Percentiles rank a stretch among this genome's conserved stretches.
These are phyloP conservation scores for Coemansia aciculifera DNA, from an alignment of 192 early-diverging fungal species.

Conservation along the genomic window DNA sequence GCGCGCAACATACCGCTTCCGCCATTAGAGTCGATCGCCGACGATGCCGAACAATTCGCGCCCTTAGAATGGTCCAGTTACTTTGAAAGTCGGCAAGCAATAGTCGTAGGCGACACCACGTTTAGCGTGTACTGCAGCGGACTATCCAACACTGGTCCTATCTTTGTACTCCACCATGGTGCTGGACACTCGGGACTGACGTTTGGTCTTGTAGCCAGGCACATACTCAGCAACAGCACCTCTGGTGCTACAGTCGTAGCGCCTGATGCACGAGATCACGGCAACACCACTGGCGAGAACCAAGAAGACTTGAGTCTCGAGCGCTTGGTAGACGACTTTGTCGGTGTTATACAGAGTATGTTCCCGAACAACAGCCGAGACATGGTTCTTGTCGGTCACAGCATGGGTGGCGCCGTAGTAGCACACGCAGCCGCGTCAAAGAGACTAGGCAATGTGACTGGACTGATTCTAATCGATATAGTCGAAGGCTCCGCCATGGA, in stretches of 20 bases:
- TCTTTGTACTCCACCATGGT: conserved; percentile 83
- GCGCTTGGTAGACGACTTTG: conserved; percentile 61
- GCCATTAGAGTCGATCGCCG: conserved; percentile 16
- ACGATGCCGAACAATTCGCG: conserved; percentile 10
- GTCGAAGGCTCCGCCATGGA: conserved; percentile 70
- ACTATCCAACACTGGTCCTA: conserved; percentile 43
- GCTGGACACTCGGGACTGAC: conserved; percentile 69
- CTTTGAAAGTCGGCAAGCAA: conserved; percentile 55
- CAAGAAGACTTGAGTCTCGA: conserved; percentile 60
- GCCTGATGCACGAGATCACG: conserved; percentile 74
- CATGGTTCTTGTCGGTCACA: conserved; percentile 76
- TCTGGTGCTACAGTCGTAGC: conserved; percentile 54
- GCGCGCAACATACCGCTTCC: conserved; percentile 33
- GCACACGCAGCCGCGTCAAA: conserved; percentile 61
- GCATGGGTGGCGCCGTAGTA: conserved; percentile 80
- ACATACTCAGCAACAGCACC: conserved; percentile 51
- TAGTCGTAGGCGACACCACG: conserved; percentile 42
- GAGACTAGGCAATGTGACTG: conserved; percentile 56
- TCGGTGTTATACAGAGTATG: conserved; percentile 48
- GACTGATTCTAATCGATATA: conserved; percentile 74
- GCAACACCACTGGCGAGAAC: conserved; percentile 52
- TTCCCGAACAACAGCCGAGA: conserved; percentile 57
- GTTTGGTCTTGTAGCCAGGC: conserved; percentile 63
- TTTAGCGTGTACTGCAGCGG: conserved; percentile 53
- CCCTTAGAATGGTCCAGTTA: conserved; percentile 58